Evolutionary conservation across 2,329 filamentous ascomycete species (phyloP).

Genomic region (Chaetomium sp.): DNA sequence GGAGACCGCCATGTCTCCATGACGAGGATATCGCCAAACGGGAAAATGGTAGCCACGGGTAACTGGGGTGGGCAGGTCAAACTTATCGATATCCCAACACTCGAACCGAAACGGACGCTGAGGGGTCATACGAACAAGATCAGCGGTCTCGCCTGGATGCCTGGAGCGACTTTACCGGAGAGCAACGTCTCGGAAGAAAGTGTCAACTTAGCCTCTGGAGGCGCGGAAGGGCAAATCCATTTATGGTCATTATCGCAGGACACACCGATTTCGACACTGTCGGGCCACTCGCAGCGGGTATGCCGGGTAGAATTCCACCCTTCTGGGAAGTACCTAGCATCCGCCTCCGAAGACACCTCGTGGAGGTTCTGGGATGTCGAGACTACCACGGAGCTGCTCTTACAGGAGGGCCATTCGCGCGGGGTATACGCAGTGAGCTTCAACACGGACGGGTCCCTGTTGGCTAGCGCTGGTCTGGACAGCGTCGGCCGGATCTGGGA

Average conservation of each 20-base stretch:
- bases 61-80: slow-evolving; percentile 91
- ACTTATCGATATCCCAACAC: slow-evolving; percentile 72
- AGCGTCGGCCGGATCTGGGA: slow-evolving; percentile 96
- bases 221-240: slow-evolving; percentile 79
- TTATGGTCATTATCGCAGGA: slow-evolving; percentile 87
- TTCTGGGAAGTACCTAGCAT: slow-evolving; percentile 81
- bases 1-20: slow-evolving; percentile 89
- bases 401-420: slow-evolving; percentile 91
- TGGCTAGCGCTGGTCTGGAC: slow-evolving; percentile 89
- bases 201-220: slow-evolving; percentile 84
- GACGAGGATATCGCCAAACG: slow-evolving; percentile 81
- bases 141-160: slow-evolving; percentile 85
- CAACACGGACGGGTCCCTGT: slow-evolving; percentile 81
- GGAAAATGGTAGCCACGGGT: slow-evolving; percentile 76
- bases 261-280: slow-evolving; percentile 73
- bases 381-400: slow-evolving; percentile 72
- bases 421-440: slow-evolving; percentile 89
- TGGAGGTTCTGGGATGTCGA: slow-evolving; percentile 96
- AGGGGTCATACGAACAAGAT: slow-evolving; percentile 85
- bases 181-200: slow-evolving; percentile 64
- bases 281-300: slow-evolving; percentile 79
- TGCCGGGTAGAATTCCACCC: slow-evolving; percentile 93
- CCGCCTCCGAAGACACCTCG: slow-evolving; percentile 90
- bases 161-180: slow-evolving; percentile 67
- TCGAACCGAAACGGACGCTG: slow-evolving; percentile 68